Conservation (phyloP, 257 asterid species). For the Gentiana dahurica region DNA sequence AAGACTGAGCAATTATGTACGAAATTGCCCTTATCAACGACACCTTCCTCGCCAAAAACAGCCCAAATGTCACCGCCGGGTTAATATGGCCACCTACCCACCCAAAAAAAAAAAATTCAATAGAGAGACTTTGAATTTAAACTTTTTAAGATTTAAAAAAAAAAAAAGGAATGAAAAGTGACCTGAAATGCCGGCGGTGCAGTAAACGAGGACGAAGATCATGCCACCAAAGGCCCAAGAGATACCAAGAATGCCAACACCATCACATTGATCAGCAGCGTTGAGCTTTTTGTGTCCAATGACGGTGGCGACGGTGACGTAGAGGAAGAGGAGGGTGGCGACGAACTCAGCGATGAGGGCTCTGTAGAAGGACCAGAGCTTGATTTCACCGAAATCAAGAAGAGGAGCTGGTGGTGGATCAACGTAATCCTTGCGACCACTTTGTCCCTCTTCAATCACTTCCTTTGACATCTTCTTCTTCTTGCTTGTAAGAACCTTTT, state of each 20-base stretch:
- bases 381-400: slow-evolving; percentile 45
- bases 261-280: slow-evolving; percentile 59
- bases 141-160: too few species aligned
- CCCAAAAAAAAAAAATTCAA: not conserved
- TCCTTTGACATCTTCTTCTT: slow-evolving; percentile 54
- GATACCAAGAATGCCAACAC: slow-evolving; percentile 76
- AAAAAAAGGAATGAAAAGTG: too few species aligned
- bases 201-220: slow-evolving; percentile 79
- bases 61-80: slow-evolving; percentile 86
- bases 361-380: slow-evolving; percentile 68
- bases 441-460: slow-evolving; percentile 45
- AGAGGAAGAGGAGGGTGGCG: slow-evolving; percentile 73
- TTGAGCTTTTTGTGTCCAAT: slow-evolving; percentile 60
- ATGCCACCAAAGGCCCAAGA: slow-evolving; percentile 92
- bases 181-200: slow-evolving; percentile 95
- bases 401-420: too few species aligned
- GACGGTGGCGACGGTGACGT: slow-evolving; percentile 64
- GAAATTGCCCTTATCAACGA: slow-evolving; percentile 67
- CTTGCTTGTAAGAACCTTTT: not conserved
- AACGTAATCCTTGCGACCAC: slow-evolving; percentile 61
- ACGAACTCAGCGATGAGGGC: slow-evolving; percentile 72
- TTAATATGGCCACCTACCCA: slow-evolving; percentile 62
- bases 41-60: slow-evolving; percentile 79
- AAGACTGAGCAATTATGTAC: slow-evolving; percentile 70
- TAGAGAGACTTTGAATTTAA: too few species aligned